These are phyloP conservation scores for Alternaria postmessia DNA, from an alignment of 2,329 filamentous ascomycete genomes.

Conservation along the genomic window DNA sequence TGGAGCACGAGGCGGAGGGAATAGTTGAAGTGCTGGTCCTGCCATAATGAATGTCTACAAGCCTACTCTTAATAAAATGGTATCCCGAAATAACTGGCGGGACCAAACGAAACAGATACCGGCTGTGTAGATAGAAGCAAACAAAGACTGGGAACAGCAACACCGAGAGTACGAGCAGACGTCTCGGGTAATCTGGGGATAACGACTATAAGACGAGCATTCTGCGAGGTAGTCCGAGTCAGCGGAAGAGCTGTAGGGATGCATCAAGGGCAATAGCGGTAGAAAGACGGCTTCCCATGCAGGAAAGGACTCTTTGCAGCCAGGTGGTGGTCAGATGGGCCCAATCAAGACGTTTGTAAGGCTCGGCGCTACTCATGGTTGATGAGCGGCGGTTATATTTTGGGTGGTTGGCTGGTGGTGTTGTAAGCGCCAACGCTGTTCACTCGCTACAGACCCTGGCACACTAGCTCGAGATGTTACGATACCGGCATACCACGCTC, in stretches of 20 bases:
- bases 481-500: slow-evolving; percentile 20
- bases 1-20: slow-evolving; percentile 48
- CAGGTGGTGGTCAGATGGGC: slow-evolving; percentile 30
- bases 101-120: slow-evolving; percentile 20
- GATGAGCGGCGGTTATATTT: slow-evolving; percentile 46
- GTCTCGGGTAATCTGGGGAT: slow-evolving; percentile 43
- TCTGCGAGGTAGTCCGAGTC: slow-evolving; percentile 9
- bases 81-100: slow-evolving; percentile 28
- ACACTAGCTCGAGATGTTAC: slow-evolving; percentile 26
- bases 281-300: slow-evolving; percentile 42
- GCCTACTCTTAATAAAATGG: slow-evolving; percentile 22
- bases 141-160: slow-evolving; percentile 22
- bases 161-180: slow-evolving; percentile 28
- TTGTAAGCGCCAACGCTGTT: slow-evolving; percentile 48
- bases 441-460: slow-evolving; percentile 39
- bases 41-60: slow-evolving; percentile 38
- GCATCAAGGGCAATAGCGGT: slow-evolving; percentile 44
- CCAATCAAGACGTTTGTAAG: slow-evolving; percentile 45
- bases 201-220: slow-evolving; percentile 43
- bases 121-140: slow-evolving; percentile 20
- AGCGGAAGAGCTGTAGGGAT: slow-evolving; percentile 24
- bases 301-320: slow-evolving; percentile 38
- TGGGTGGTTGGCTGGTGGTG: slow-evolving; percentile 44
- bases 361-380: slow-evolving; percentile 43
- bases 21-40: slow-evolving; percentile 48